phyloP scores from a whole-genome alignment of 371 early-diverging fungal genomes.

The Saksenaea oblongispora region DNA sequence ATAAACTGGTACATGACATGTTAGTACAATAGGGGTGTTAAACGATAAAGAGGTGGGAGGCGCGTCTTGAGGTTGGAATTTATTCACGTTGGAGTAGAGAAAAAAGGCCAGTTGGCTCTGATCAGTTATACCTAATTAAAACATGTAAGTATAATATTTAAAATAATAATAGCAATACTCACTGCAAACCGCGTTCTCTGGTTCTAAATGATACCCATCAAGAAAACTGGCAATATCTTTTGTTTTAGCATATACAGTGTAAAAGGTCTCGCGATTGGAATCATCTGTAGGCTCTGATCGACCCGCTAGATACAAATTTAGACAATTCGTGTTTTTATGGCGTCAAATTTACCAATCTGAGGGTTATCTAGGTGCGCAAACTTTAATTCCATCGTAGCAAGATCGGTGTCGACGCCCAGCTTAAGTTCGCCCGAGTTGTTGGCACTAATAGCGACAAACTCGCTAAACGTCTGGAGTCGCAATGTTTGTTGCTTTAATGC shows the following conservation, averaged over 20 bases:
- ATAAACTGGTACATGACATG: conserved; percentile 38
- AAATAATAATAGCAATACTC: conserved; percentile 7
- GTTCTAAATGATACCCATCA: conserved; percentile 54
- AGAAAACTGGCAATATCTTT: conserved; percentile 63
- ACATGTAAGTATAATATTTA: background rate
- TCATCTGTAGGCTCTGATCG: conserved; percentile 12
- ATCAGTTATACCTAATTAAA: conserved; percentile 24
- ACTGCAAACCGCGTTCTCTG: conserved; percentile 60
- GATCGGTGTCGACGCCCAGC: conserved; percentile 41
- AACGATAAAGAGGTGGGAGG: conserved; percentile 5
- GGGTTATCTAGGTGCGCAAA: conserved; percentile 54
- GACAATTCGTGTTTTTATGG: background rate
- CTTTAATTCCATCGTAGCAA: conserved; percentile 45
- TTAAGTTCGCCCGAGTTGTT: conserved; percentile 60
- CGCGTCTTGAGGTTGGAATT: conserved; percentile 21
- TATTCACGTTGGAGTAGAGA: conserved; percentile 29
- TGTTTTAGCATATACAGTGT: conserved; percentile 43
- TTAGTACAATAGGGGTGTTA: conserved; percentile 19
- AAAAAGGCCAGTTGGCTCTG: conserved; percentile 31
- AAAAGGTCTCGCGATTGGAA: conserved; percentile 27
- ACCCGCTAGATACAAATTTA: conserved; percentile 1
- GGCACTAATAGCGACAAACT: conserved; percentile 50
- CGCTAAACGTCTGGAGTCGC: conserved; percentile 44
- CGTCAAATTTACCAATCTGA: conserved; percentile 34
- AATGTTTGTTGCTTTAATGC: conserved; percentile 43